These are phyloP conservation scores for Candida stauntonica DNA, from an alignment of 805 yeast species.

Conservation along the genomic window DNA sequence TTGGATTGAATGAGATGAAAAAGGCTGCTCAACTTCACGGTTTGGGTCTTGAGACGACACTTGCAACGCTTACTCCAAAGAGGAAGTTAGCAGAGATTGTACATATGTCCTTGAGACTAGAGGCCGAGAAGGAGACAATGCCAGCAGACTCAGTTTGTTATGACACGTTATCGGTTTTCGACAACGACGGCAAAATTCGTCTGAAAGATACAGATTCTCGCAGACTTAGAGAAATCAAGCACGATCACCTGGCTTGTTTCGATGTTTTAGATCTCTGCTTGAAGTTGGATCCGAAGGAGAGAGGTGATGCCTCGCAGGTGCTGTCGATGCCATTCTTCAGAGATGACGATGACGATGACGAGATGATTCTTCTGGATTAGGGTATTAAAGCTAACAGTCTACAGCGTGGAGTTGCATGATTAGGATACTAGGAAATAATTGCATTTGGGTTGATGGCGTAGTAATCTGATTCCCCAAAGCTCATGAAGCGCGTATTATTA, in stretches of 20 bases:
- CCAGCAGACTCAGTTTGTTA: slow-evolving; percentile 70
- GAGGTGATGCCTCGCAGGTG: slow-evolving; percentile 80
- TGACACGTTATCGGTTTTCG: slow-evolving; percentile 49
- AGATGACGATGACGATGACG: slow-evolving; percentile 16
- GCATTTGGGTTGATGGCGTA: background rate
- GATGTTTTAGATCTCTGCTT: slow-evolving; percentile 44
- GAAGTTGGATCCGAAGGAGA: slow-evolving; percentile 69
- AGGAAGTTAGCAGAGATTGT: slow-evolving; percentile 34
- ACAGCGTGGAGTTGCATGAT: too few relatives aligned
- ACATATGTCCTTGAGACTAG: slow-evolving; percentile 39
- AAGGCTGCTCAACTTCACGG: slow-evolving; percentile 85
- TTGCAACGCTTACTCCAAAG: slow-evolving; percentile 41
- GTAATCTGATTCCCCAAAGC: too few relatives aligned
- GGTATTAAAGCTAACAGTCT: too few relatives aligned
- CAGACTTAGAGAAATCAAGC: slow-evolving; percentile 8
- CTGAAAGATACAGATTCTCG: slow-evolving; percentile 5
- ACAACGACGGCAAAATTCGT: slow-evolving; percentile 9
- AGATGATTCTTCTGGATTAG: slow-evolving; percentile 15
- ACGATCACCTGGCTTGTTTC: slow-evolving; percentile 20
- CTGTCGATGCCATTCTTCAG: slow-evolving; percentile 33
- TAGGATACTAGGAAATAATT: background rate
- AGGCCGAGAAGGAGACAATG: slow-evolving; percentile 52
- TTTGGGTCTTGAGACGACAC: slow-evolving; percentile 68
- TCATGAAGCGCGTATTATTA: too few relatives aligned
- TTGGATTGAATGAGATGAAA: slow-evolving; percentile 70